Evolutionary conservation across 2,329 filamentous ascomycete genomes (phyloP), one percentile per base, ranked within the genome.

Genomic region (Orbilia javanica): DNA sequence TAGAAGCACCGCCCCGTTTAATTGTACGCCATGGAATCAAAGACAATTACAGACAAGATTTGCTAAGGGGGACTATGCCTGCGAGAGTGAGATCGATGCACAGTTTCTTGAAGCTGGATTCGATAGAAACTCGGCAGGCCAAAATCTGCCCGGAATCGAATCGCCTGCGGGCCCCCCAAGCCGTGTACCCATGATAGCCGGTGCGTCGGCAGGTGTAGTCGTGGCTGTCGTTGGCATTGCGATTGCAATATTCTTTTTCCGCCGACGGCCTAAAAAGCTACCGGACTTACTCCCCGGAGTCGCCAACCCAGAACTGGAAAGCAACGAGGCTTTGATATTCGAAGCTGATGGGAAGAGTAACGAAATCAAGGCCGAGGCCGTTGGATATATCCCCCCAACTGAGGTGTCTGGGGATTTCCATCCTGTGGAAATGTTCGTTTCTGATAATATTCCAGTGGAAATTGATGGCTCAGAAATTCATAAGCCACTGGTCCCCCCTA

Each of bases 251-350:
- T 73, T 65, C n/a, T 73, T 48, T 42, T 66, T 65, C 34, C 60
- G 46, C 22, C 20, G 60, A 29, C 52, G 69, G 31, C 48, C 42
- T 36, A 34, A 60, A 25, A 57, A 57, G 10, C 5, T 73, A 11
- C 69, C 69, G 5, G 69, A 73, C 29, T 22, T 73, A 44, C n/a
- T 73, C 13, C 69, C 69, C 8, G 69, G 69, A 29, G 66, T 73
- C 7, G 69, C 57, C 1, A 65, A 66, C 18, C 69, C 69, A 1
- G 69, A 73, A 48, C 60, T 73, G 11, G 69, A 48, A 18, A 27
- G 27, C 18, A 65, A 20, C 6, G 69, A 73, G 20, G 60, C 69
- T 8, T 31, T 1, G 7, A n/a, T 65, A 11, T 73, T 66, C 39
- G 69, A 73, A 60, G n/a, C 60, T 39, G 69, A 73, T 20, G 69